Percentiles rank a stretch among this genome's conserved stretches.
phyloP scores from a whole-genome alignment of 768 basidiomycete genomes.

The Collybia sp. region DNA sequence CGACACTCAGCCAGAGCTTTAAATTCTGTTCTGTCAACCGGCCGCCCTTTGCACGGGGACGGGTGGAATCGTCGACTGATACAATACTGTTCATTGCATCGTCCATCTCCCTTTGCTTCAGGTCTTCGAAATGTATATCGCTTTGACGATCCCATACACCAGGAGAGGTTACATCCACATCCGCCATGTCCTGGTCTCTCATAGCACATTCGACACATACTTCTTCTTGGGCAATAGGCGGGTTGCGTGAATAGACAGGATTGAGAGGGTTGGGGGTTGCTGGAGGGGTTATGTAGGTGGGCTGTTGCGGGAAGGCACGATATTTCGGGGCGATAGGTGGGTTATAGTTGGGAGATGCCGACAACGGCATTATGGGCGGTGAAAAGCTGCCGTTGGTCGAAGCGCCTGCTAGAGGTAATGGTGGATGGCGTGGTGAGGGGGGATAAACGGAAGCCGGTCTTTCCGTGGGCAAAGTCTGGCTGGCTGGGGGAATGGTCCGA shows the following conservation, averaged over 20 bases:
- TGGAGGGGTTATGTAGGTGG: slow-evolving; percentile 66
- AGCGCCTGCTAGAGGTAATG: slow-evolving; percentile 32
- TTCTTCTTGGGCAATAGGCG: slow-evolving; percentile 67
- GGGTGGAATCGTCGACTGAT: slow-evolving; percentile 43
- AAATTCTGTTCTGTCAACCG: slow-evolving; percentile 74
- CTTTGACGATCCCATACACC: slow-evolving; percentile 92
- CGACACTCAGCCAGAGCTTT: slow-evolving; percentile 75
- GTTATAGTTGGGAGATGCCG: slow-evolving; percentile 53
- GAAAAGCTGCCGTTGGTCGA: slow-evolving; percentile 24
- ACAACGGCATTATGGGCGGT: slow-evolving; percentile 48
- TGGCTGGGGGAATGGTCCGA: slow-evolving; percentile 18
- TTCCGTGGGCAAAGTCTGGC: slow-evolving; percentile 12
- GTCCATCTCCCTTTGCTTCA: slow-evolving; percentile 66
- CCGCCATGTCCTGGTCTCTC: slow-evolving; percentile 98
- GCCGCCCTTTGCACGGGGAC: slow-evolving; percentile 63
- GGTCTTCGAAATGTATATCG: slow-evolving; percentile 76
- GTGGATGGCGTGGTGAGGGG: slow-evolving; percentile 41
- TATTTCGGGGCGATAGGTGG: slow-evolving; percentile 65
- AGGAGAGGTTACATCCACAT: slow-evolving; percentile 82
- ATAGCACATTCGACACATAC: slow-evolving; percentile 96
- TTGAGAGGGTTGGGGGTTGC: slow-evolving; percentile 53
- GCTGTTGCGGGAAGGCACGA: slow-evolving; percentile 68
- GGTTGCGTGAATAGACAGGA: slow-evolving; percentile 53
- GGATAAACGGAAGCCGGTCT: slow-evolving; percentile 29
- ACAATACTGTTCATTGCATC: slow-evolving; percentile 52